Percentiles rank a stretch among this genome's conserved stretches.
Conservation (phyloP, 2,329 filamentous ascomycete genomes). For the Westerdykella aurantiaca region DNA sequence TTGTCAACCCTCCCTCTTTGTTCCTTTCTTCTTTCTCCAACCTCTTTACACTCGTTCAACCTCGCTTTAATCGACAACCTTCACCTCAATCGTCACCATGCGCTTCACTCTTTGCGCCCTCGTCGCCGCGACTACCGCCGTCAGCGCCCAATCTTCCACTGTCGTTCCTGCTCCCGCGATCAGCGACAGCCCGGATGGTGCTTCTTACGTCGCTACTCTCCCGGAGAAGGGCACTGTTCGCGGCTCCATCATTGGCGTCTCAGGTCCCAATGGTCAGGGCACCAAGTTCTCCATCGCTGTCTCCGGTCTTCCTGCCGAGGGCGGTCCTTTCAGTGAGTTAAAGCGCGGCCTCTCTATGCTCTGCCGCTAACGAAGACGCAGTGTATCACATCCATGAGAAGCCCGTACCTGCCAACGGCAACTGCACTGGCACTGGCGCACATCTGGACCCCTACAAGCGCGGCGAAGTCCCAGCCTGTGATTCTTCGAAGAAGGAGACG, state of each 20-base stretch:
- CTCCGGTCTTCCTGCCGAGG: constrained; percentile 36
- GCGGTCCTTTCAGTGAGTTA: constrained; percentile 41
- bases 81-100: background rate
- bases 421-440: constrained; percentile 39
- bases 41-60: background rate
- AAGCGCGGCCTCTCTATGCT: background rate
- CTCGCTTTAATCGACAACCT: background rate
- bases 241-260: constrained; percentile 32
- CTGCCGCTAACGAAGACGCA: constrained; percentile 10
- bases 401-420: constrained; percentile 38
- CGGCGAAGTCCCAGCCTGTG: constrained; percentile 36
- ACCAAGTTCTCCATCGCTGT: constrained; percentile 39
- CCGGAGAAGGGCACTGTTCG: constrained; percentile 30
- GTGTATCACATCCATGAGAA: constrained; percentile 45
- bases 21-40: background rate
- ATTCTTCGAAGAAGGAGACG: constrained; percentile 30
- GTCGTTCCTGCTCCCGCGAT: constrained; percentile 31
- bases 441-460: constrained; percentile 42
- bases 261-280: constrained; percentile 34
- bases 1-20: background rate
- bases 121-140: constrained; percentile 25
- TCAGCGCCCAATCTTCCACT: constrained; percentile 22
- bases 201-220: constrained; percentile 36
- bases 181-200: constrained; percentile 36
- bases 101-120: constrained; percentile 18